Percentiles rank a stretch among this genome's conserved stretches.
These are phyloP conservation scores for Fraxinus americana DNA, from an alignment of 257 asterid species.

Conservation along the genomic window DNA sequence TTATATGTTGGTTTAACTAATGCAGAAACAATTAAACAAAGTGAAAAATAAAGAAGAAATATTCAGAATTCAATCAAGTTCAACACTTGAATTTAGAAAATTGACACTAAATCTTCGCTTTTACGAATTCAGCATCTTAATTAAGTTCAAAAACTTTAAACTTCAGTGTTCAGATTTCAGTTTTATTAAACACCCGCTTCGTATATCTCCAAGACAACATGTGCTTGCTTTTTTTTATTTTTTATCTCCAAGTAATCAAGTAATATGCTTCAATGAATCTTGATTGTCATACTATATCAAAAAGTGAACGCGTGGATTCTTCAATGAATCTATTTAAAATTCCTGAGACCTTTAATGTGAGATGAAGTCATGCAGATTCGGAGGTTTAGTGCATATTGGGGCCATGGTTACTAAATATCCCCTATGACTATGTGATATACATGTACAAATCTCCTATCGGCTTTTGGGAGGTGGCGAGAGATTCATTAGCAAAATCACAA, in stretches of 20 bases:
- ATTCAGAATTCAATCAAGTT: too few species aligned
- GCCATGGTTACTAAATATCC: background rate
- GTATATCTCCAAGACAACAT: background rate
- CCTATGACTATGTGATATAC: too few species aligned
- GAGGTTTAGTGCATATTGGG: too few species aligned
- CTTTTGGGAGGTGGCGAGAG: background rate
- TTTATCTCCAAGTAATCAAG: background rate
- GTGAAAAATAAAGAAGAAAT: too few species aligned
- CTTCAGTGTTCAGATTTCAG: background rate
- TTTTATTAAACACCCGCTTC: background rate
- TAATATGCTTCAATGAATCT: background rate
- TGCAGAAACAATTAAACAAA: background rate
- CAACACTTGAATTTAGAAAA: too few species aligned
- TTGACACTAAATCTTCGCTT: too few species aligned
- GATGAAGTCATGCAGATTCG: too few species aligned
- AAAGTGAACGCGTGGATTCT: too few species aligned
- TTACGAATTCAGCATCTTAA: too few species aligned
- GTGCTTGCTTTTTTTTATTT: background rate
- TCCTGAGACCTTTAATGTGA: background rate
- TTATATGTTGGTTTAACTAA: background rate
- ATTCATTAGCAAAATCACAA: background rate
- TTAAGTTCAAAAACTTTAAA: too few species aligned
- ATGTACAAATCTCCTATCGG: too few species aligned
- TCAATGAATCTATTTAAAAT: background rate
- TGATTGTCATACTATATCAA: background rate